Conservation (phyloP, 1,139 yeast genomes). For the Yamadazyma sp. region DNA sequence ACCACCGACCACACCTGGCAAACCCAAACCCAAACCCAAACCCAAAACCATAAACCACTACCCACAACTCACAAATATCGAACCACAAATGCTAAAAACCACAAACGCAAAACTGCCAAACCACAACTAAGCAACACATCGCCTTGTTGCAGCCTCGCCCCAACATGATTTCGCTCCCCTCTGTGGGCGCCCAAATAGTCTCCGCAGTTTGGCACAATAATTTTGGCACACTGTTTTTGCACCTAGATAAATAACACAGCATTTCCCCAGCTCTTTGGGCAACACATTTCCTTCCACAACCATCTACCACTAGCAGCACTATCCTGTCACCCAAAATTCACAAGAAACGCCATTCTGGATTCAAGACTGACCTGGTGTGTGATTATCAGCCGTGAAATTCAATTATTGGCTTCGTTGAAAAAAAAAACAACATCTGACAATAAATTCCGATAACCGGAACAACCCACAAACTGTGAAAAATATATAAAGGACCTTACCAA, state of each 20-base stretch:
- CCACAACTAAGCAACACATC: too few relatives aligned
- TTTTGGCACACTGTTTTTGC: background rate
- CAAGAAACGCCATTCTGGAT: too few relatives aligned
- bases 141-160: background rate
- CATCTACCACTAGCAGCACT: too few relatives aligned
- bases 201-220: background rate
- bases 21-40: too few relatives aligned
- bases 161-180: background rate
- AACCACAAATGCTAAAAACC: background rate
- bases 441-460: conserved; percentile 15
- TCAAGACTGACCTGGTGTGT: background rate
- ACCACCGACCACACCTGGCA: too few relatives aligned
- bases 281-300: too few relatives aligned
- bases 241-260: background rate
- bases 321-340: too few relatives aligned
- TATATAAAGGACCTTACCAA: conserved; percentile 5
- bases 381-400: conserved; percentile 3
- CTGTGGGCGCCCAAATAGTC: conserved; percentile 1
- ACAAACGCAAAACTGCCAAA: too few relatives aligned
- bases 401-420: conserved; percentile 10
- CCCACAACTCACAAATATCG: background rate
- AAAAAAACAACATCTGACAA: background rate
- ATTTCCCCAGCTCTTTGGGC: too few relatives aligned
- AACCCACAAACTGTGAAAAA: conserved; percentile 5
- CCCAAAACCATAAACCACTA: background rate